Percentiles rank a stretch among this genome's conserved stretches.
phyloP scores from a whole-genome alignment of 1,284 basidiomycete species.

The Xanthoconium separans region DNA sequence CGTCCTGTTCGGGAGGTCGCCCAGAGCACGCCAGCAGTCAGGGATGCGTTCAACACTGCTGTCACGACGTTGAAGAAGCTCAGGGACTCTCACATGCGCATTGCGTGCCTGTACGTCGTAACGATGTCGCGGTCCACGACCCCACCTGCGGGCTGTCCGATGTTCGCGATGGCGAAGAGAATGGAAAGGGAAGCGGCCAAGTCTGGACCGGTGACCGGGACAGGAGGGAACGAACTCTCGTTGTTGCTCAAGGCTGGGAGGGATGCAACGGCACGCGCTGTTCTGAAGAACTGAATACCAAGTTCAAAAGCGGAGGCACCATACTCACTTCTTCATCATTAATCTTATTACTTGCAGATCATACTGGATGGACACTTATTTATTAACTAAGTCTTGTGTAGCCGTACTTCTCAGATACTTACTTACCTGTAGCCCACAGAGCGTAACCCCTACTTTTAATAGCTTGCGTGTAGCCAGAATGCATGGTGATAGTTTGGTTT shows the following conservation, averaged over 20 bases:
- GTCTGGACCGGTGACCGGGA: constrained; percentile 66
- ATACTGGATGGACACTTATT: constrained; percentile 23
- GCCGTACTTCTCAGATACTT: constrained; percentile 4
- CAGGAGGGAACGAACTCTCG: constrained; percentile 84
- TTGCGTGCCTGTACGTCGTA: constrained; percentile 85
- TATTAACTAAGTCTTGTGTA: constrained; percentile 32
- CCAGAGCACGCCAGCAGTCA: constrained; percentile 51
- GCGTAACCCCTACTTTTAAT: constrained; percentile 5
- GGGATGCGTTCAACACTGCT: constrained; percentile 77
- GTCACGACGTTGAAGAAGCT: constrained; percentile 79
- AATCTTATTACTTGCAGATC: background rate
- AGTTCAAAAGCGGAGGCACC: background rate
- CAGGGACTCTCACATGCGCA: constrained; percentile 85
- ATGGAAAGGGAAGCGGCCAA: constrained; percentile 43
- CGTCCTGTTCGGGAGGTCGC: constrained; percentile 61
- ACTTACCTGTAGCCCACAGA: constrained; percentile 11
- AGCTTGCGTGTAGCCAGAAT: constrained; percentile 20
- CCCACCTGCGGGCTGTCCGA: constrained; percentile 47
- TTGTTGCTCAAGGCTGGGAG: constrained; percentile 83
- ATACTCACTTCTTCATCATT: constrained; percentile 14
- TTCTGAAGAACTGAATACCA: constrained; percentile 35
- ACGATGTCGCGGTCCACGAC: constrained; percentile 62
- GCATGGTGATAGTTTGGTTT: background rate
- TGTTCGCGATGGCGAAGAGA: constrained; percentile 52
- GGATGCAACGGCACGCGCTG: constrained; percentile 78